Evolutionary conservation across 441 rosid species (phyloP).

Genomic region (Populus trichocarpa): DNA sequence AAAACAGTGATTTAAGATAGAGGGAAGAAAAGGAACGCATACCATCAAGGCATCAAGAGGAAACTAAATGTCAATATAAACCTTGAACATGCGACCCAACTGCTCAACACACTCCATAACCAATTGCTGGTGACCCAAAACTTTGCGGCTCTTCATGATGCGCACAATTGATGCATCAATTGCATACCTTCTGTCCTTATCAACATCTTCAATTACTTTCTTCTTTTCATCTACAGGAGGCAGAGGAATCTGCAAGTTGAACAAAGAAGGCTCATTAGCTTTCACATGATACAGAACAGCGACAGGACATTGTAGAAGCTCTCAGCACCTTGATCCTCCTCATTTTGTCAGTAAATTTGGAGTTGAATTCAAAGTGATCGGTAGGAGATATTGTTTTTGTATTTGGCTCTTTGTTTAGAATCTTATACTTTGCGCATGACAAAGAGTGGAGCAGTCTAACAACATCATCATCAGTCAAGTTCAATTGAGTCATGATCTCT

Average conservation of each 20-base stretch:
- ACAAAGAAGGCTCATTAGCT: conserved; percentile 1
- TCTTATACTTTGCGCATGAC: conserved; percentile 94
- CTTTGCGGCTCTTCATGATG: conserved; percentile 93
- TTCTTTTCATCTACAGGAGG: conserved; percentile 94
- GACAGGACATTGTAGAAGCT: conserved; percentile 1
- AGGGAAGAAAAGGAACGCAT: background rate
- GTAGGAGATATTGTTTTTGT: conserved; percentile 65
- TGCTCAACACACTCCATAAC: conserved; percentile 95
- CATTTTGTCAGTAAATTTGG: conserved; percentile 85
- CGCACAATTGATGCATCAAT: conserved; percentile 97
- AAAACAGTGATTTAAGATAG: background rate
- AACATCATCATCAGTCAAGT: conserved; percentile 82
- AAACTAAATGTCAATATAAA: conserved; percentile 12
- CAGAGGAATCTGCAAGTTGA: conserved; percentile 66
- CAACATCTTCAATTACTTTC: conserved; percentile 92
- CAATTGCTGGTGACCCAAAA: conserved; percentile 85
- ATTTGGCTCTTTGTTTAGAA: conserved; percentile 77
- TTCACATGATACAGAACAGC: background rate
- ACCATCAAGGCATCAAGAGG: background rate
- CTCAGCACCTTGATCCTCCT: conserved; percentile 85
- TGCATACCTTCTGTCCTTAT: conserved; percentile 85
- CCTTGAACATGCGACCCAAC: conserved; percentile 96
- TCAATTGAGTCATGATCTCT: conserved; percentile 80
- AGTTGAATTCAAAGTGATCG: conserved; percentile 80
- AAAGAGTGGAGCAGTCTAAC: conserved; percentile 89